Evolutionary conservation across 306 rosid genomes (phyloP).

Genomic region (Prunus fruticosa): DNA sequence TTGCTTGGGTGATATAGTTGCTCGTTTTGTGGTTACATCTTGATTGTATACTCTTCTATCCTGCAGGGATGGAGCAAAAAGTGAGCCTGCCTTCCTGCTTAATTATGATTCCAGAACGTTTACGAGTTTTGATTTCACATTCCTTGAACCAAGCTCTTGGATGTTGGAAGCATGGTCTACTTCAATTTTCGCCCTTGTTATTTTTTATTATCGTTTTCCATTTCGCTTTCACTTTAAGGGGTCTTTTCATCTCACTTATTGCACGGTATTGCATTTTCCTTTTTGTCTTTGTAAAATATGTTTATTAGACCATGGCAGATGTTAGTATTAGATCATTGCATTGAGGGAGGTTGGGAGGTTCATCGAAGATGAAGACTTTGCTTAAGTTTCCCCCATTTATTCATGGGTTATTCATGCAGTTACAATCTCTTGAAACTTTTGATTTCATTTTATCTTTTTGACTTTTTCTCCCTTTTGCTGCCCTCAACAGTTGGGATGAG

Average conservation of each 20-base stretch:
- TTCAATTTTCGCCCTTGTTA: not conserved
- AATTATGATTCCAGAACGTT: not conserved
- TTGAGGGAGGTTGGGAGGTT: not conserved
- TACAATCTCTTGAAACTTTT: not conserved
- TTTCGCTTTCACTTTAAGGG: not conserved
- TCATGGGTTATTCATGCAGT: not conserved
- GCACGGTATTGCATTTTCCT: too few relatives aligned
- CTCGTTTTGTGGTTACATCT: not conserved
- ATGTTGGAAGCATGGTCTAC: constrained; percentile 10
- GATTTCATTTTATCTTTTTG: not conserved
- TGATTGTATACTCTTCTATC: constrained; percentile 16
- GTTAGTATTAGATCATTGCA: not conserved
- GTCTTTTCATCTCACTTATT: not conserved
- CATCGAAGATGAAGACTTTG: constrained; percentile 1
- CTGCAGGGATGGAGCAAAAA: constrained; percentile 92
- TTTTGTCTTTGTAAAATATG: not conserved
- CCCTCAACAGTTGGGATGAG: constrained; percentile 79
- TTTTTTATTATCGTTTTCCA: not conserved
- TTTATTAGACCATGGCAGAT: not conserved
- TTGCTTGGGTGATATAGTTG: constrained; percentile 3
- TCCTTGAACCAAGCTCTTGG: constrained; percentile 2
- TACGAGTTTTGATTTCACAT: constrained; percentile 1
- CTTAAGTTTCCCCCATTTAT: constrained; percentile 3
- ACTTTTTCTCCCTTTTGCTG: not conserved
- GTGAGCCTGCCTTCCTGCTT: constrained; percentile 37